Evolutionary conservation across 2,329 filamentous ascomycete species (phyloP), one percentile per base, ranked within the genome.

Genomic region (Aspergillus bombycis): DNA sequence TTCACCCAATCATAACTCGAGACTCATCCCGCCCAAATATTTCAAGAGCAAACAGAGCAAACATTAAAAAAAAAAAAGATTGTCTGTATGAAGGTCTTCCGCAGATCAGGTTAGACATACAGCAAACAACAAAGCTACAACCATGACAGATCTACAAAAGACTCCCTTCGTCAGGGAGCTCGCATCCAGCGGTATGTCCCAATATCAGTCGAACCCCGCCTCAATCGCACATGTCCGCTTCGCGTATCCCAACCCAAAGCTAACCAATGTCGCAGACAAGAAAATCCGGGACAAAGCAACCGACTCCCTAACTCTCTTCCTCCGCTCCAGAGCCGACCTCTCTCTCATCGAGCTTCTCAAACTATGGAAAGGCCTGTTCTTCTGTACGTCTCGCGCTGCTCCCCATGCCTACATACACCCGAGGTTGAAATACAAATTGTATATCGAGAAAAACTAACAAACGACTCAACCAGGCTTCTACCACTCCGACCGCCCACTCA

Each of bases 311-410:
- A 88, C 89, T 68, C 85, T 88, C 57, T 97, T 92, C 83, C 89
- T 98, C 75, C 85, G 87, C 65, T 84, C 86, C 65, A 85, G 86
- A 71, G 82, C 78, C 60, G 77, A 84, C 60, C 86, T 97, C 65
- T 81, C 86, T 21, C 82, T 86, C 46, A 78, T 91, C 68, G 93
- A 97, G 68, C 83, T 92, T 57, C 83, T 94, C 65, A 97, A 97
- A 82, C 86, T 98, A 68, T 97, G 93, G 93, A 96, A 96, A 76
- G 94, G 93, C 6, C 86, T 98, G 23, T 97, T 95, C 83, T 97
- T 93, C 84, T 88, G 86, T 86, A 81, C 60, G 81, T 68, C 23
- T 5, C 14, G 38, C n/a, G 23, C 41, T 48, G 52, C 21, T 26
- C 41, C 41, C 58, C 30, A 4, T n/a, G 38, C 38, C 38, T 41